Evolutionary conservation across 2,329 filamentous ascomycete genomes (phyloP).

Genomic region (Colletotrichum zoysiae): DNA sequence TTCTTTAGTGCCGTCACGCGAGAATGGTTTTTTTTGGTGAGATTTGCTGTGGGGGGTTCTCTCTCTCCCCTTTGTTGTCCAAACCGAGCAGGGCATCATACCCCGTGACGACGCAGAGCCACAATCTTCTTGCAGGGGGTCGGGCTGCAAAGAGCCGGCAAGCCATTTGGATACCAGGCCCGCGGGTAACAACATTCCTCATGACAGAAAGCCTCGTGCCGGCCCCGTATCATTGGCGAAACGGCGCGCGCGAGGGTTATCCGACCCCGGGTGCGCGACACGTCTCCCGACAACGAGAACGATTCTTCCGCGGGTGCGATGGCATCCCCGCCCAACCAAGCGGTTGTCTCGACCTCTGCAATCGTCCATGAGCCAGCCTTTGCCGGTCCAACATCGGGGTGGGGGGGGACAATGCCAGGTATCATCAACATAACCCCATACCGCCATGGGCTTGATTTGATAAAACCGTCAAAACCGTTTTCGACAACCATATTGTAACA

Average conservation of each 20-base stretch:
- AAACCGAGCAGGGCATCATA: neutral
- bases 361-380: neutral
- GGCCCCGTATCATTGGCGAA: neutral
- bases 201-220: neutral
- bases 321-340: neutral
- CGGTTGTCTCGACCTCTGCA: neutral
- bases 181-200: neutral
- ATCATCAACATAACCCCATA: neutral
- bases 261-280: neutral
- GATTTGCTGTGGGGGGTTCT: neutral
- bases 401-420: neutral
- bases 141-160: neutral
- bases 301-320: neutral
- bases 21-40: neutral
- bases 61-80: neutral
- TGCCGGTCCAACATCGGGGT: neutral
- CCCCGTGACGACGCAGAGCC: neutral
- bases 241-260: neutral
- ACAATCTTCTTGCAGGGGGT: neutral
- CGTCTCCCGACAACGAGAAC: neutral
- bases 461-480: neutral
- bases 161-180: neutral
- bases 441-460: neutral
- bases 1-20: neutral
- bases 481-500: slow-evolving; percentile 6